Conservation (phyloP, 495 filamentous ascomycete genomes). For the Penicillium pancosmium region DNA sequence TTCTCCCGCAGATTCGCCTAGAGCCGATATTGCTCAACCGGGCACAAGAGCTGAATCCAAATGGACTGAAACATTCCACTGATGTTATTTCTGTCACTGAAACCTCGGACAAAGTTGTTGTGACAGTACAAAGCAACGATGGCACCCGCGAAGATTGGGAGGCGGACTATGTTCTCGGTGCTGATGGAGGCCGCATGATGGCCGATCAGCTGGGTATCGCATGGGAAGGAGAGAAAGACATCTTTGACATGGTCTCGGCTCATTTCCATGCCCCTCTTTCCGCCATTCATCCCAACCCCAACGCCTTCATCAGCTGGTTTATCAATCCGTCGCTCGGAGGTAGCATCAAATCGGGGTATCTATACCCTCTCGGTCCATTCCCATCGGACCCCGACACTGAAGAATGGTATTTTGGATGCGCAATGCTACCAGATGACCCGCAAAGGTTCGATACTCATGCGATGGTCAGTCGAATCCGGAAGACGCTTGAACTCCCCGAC, state of each 20-base stretch:
- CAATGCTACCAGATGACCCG: conserved; percentile 20
- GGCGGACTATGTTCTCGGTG: conserved; percentile 20
- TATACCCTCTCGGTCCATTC: conserved; percentile 24
- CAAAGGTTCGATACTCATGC: conserved; percentile 20
- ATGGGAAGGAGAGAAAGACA: conserved; percentile 21
- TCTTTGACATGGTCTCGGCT: conserved; percentile 27
- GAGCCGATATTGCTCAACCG: conserved; percentile 23
- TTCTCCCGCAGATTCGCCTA: conserved; percentile 20
- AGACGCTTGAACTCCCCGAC: conserved; percentile 20
- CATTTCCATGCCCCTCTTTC: conserved; percentile 22
- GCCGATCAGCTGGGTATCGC: conserved; percentile 14
- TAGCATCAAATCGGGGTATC: conserved; percentile 21
- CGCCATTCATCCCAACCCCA: conserved; percentile 27
- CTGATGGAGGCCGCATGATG: conserved; percentile 20
- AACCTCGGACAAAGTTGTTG: conserved; percentile 6
- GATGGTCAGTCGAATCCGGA: conserved; percentile 20
- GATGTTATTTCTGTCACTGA: conserved; percentile 13
- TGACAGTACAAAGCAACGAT: conserved; percentile 1
- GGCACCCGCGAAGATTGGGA: neutral
- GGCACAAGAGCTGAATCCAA: conserved; percentile 21
- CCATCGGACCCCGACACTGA: conserved; percentile 23
- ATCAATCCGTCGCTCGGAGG: conserved; percentile 24
- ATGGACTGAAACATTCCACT: conserved; percentile 13
- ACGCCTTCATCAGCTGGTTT: conserved; percentile 28
- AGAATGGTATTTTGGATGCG: conserved; percentile 28